phyloP scores from a whole-genome alignment of 805 yeast genomes.

The Cyberlindnera galapagoensis region DNA sequence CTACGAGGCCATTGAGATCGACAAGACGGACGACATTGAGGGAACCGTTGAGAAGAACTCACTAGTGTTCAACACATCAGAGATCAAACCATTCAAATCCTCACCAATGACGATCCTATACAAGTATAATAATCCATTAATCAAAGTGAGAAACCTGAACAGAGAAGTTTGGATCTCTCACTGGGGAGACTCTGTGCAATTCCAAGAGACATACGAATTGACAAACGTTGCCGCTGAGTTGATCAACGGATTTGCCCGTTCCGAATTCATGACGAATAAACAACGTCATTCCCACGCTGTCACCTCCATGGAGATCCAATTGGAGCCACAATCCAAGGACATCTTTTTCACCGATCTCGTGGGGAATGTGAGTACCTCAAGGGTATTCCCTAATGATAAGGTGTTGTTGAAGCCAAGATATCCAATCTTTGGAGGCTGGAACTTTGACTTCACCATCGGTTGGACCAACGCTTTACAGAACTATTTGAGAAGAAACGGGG shows the following conservation, averaged over 20 bases:
- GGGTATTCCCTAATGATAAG: constrained; percentile 26
- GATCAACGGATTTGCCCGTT: constrained; percentile 68
- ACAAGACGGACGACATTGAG: constrained; percentile 25
- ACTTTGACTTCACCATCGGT: constrained; percentile 92
- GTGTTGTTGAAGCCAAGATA: constrained; percentile 74
- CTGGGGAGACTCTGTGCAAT: constrained; percentile 61
- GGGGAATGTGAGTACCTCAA: constrained; percentile 85
- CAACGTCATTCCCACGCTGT: constrained; percentile 50
- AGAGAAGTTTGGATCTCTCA: constrained; percentile 90
- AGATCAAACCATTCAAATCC: constrained; percentile 39
- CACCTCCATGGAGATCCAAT: constrained; percentile 50
- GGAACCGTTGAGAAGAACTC: constrained; percentile 35
- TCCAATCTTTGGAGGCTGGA: constrained; percentile 97
- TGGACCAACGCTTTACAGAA: constrained; percentile 63
- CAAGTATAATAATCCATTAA: constrained; percentile 59
- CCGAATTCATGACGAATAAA: constrained; percentile 63
- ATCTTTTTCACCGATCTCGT: constrained; percentile 83
- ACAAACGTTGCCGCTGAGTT: constrained; percentile 71
- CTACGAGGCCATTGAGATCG: constrained; percentile 39
- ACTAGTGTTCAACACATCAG: constrained; percentile 51
- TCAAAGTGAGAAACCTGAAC: constrained; percentile 50
- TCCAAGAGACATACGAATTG: constrained; percentile 83
- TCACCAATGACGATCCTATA: constrained; percentile 51
- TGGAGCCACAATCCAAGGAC: constrained; percentile 49
- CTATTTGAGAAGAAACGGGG: constrained; percentile 38